Base-by-base conservation (phyloP, 2,329 filamentous ascomycete genomes). In the Aspergillus intermedius region DNA sequence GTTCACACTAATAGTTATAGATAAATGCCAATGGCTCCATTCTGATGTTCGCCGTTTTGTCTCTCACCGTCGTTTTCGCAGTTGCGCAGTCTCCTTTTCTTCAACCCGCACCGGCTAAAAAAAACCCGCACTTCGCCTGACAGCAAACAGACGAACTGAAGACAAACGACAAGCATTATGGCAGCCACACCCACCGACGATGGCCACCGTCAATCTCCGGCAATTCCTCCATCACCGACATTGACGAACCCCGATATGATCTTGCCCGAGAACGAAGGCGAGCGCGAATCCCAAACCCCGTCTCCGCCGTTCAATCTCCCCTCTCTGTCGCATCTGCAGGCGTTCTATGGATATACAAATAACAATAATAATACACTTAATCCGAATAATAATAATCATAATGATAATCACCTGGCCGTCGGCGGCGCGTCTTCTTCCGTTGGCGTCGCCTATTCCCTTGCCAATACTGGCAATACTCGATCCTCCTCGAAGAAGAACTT, bases 181-280 rank as follows among this genome's bases (percentile, higher is more conserved):
- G 25, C 25, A 4, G 25, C 25, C 10, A 30, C 25, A 5, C 25
- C 25, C 3, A 30, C 25, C 2, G 10, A 30, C 10, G 25, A 30
- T 30, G 25, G 9, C 21, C 53, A 48, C 25, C 54, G 50, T 46
- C 54, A 49, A 44, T 50, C 51, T 15, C 58, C 54, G 30, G 49
- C 54, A 21, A 58, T 62, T 40, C 83, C 86, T 54, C 82, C 82
- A 10, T 94, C 88, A 51, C 91, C 91, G 42, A 95, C 91, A 2
- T 75, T 96, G 61, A 94, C 89, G 48, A 94, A 95, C 68, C 89
- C 90, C 46, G 91, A 95, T 67, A 91, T 95, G 88, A 95, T 96
- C 60, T 74, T 96, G 46, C 91, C 91, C 52, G 83, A 86, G 64
- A 83, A 84, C 62, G 80, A 82, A 55, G 77, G 77, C 54, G 66